These are phyloP conservation scores for Pythium phragmitis DNA, from an alignment of 352 stramenopile genomes.

Conservation along the genomic window DNA sequence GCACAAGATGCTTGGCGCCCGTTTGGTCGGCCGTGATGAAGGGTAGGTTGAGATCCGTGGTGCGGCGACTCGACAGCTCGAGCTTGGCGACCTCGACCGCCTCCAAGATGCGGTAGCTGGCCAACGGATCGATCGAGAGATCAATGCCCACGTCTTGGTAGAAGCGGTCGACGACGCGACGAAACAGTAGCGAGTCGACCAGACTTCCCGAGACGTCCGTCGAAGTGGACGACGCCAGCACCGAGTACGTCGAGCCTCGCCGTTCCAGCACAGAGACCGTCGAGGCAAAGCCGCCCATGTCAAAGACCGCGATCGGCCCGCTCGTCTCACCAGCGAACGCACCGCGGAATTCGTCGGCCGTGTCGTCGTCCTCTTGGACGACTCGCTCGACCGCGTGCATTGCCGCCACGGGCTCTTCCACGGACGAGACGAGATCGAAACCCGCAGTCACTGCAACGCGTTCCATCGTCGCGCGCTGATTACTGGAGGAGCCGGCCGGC, in stretches of 20 bases:
- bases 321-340: constrained; percentile 17
- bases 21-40: constrained; percentile 75
- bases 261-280: constrained; percentile 49
- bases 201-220: constrained; percentile 39
- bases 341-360: constrained; percentile 18
- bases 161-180: constrained; percentile 54
- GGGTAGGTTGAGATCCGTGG: constrained; percentile 68
- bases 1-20: constrained; percentile 69
- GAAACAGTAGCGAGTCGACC: constrained; percentile 55
- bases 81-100: constrained; percentile 71
- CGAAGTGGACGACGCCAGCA: constrained; percentile 40
- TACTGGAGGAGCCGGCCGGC: constrained; percentile 34
- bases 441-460: constrained; percentile 51
- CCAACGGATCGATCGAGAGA: constrained; percentile 67
- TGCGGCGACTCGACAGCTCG: constrained; percentile 53
- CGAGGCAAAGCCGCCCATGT: constrained; percentile 67
- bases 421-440: constrained; percentile 53
- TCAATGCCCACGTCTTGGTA: constrained; percentile 56
- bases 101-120: constrained; percentile 66
- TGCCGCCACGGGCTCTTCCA: constrained; percentile 66
- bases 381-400: constrained; percentile 50
- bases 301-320: constrained; percentile 53
- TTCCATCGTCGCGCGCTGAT: constrained; percentile 40
- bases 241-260: constrained; percentile 29
- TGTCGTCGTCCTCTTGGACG: constrained; percentile 32